phyloP scores from a whole-genome alignment of 2,329 filamentous ascomycete species.

The Ceratocystis huliohia region DNA sequence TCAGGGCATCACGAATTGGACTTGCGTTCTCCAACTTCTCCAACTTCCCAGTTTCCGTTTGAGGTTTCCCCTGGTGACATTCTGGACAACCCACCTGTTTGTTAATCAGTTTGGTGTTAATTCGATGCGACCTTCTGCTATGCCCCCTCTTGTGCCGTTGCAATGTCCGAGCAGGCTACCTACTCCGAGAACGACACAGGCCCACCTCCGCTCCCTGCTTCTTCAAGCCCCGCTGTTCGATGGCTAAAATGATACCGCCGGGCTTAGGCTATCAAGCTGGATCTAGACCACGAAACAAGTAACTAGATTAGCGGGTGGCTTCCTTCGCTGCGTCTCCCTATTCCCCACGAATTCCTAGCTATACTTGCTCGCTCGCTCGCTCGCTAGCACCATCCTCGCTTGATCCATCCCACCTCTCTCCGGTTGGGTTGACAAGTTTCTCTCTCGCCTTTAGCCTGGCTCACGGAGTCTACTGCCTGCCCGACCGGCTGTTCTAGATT shows the following conservation, averaged over 20 bases:
- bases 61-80: neutral
- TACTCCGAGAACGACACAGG: too few relatives aligned
- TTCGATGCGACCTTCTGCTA: neutral
- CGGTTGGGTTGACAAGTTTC: too few relatives aligned
- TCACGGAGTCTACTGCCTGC: neutral
- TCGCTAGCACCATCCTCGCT: neutral
- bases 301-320: too few relatives aligned
- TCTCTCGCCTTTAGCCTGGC: neutral
- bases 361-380: neutral
- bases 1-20: neutral
- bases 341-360: neutral
- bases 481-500: neutral
- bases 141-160: neutral
- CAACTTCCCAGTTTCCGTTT: neutral
- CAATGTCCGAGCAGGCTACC: neutral
- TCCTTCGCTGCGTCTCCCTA: neutral
- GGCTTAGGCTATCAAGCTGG: too few relatives aligned
- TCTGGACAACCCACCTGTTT: neutral
- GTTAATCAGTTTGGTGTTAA: too few relatives aligned
- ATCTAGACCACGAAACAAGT: too few relatives aligned
- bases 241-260: too few relatives aligned
- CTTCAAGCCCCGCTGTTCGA: too few relatives aligned
- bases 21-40: neutral
- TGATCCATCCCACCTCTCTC: neutral
- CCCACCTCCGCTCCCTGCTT: too few relatives aligned